Evolutionary conservation across 2,329 filamentous ascomycete genomes (phyloP).

Genomic region (Neofusicoccum laricinum): DNA sequence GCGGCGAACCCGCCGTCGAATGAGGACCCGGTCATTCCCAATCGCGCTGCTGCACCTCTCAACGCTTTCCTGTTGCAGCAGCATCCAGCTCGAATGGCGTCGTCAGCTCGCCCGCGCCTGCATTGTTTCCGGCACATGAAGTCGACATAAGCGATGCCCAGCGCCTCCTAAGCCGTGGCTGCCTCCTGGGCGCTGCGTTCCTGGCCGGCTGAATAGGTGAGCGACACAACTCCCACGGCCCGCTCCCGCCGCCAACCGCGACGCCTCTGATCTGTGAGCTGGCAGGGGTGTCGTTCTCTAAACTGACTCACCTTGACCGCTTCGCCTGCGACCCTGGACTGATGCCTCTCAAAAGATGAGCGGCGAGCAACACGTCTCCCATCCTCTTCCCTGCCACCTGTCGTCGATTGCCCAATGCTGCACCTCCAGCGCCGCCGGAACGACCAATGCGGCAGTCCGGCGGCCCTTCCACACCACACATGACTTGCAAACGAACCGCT

Average conservation of each 20-base stretch:
- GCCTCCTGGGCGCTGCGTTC: background rate
- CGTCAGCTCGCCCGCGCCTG: background rate
- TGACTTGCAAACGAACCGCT: background rate
- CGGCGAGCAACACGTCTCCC: background rate
- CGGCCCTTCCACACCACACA: background rate
- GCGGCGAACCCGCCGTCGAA: background rate
- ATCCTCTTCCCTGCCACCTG: background rate
- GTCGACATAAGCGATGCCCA: constrained; percentile 1
- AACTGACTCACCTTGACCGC: background rate
- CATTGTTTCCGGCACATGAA: background rate
- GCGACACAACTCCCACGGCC: background rate
- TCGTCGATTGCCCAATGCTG: background rate
- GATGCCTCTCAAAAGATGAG: background rate
- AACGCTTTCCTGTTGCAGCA: background rate
- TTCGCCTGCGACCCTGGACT: background rate
- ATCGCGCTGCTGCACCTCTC: background rate
- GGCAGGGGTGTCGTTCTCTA: background rate
- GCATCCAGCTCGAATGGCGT: background rate
- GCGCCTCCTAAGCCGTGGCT: background rate
- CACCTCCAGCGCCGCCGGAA: background rate
- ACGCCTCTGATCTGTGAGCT: background rate
- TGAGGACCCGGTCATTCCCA: background rate
- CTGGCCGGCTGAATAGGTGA: background rate
- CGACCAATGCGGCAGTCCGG: background rate
- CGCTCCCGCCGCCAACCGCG: background rate